A percentile compares a stretch with the other conserved stretches of the same genome.
Conservation (phyloP, 441 rosid genomes). For the Adansonia madagascariensis region DNA sequence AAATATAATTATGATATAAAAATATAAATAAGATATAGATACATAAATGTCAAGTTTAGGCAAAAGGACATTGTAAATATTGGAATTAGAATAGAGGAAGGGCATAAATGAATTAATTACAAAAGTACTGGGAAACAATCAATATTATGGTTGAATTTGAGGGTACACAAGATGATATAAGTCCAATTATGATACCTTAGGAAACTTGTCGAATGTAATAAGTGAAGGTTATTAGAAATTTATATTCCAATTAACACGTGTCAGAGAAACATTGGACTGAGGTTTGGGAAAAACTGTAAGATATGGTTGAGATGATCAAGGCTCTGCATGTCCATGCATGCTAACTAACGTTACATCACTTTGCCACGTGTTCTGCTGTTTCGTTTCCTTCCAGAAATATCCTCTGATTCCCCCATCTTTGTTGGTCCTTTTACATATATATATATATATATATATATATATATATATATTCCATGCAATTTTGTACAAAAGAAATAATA, state of each 20-base stretch:
- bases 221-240: not conserved
- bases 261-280: not conserved
- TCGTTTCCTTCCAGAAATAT: not conserved
- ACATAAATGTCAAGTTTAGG: too few species aligned
- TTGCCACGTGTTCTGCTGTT: constrained; percentile 21
- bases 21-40: too few species aligned
- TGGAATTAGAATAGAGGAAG: not conserved
- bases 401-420: not conserved
- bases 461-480: too few species aligned
- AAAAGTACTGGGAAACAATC: not conserved
- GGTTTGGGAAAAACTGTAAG: not conserved
- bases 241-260: not conserved
- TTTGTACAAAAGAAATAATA: too few species aligned
- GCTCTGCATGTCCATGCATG: constrained; percentile 29
- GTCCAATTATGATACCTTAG: not conserved
- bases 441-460: too few species aligned
- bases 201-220: not conserved
- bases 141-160: not conserved
- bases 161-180: not conserved
- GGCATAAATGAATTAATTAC: not conserved
- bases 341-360: not conserved
- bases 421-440: not conserved
- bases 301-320: not conserved
- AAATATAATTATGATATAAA: not conserved
- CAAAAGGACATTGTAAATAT: too few species aligned